Conservation (phyloP, 23 red algal genomes). For the Gracilaria gracilis region DNA sequence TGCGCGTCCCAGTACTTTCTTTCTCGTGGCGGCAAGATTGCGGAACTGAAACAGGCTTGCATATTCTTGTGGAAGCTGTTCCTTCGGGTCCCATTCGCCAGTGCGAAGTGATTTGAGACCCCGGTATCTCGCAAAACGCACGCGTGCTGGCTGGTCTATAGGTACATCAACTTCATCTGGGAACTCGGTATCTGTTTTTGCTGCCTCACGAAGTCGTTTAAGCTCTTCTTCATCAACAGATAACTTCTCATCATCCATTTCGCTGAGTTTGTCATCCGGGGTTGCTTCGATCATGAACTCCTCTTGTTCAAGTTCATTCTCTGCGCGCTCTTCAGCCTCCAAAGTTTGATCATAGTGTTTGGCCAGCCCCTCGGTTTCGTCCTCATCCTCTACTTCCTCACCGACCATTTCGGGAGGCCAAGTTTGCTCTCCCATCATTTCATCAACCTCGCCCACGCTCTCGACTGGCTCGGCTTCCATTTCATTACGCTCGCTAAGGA, state of each 20-base stretch:
- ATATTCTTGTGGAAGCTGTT: constrained; percentile 79
- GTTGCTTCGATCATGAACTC: constrained; percentile 29
- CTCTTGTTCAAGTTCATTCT: constrained; percentile 20
- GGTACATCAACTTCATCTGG: constrained; percentile 99
- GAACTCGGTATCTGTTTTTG: constrained; percentile 72
- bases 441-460: constrained; percentile 65
- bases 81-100: constrained; percentile 88
- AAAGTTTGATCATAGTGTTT: constrained; percentile 9
- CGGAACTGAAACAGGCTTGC: constrained; percentile 80
- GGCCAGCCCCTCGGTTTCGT: constrained; percentile 19
- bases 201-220: constrained; percentile 53
- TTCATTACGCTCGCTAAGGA: constrained; percentile 47
- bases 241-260: constrained; percentile 59
- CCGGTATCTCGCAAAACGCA: constrained; percentile 90
- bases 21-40: constrained; percentile 63
- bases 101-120: constrained; percentile 86
- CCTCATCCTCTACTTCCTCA: constrained; percentile 55
- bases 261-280: constrained; percentile 15
- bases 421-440: constrained; percentile 78
- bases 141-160: constrained; percentile 76
- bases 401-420: constrained; percentile 81
- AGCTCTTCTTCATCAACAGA: constrained; percentile 60
- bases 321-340: constrained; percentile 38
- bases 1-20: constrained; percentile 34
- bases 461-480: constrained; percentile 61